Evolutionary conservation across 495 filamentous ascomycete genomes (phyloP).

Genomic region (Neurospora tetrasperma): DNA sequence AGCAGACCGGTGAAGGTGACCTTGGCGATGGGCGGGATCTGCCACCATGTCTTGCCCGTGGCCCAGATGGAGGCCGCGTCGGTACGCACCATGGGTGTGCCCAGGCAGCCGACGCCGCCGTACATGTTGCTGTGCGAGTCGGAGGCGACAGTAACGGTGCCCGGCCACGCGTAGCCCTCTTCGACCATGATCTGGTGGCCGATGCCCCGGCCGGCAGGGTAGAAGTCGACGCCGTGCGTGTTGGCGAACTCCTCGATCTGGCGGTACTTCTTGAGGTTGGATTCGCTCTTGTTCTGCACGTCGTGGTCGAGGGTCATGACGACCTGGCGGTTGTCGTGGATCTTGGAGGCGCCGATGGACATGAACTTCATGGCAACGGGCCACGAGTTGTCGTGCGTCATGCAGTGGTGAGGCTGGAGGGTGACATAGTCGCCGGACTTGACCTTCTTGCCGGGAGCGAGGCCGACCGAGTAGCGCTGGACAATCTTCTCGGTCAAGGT

Average conservation of each 20-base stretch:
- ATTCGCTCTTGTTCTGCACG: conserved; percentile 75
- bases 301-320: conserved; percentile 93
- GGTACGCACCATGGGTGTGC: conserved; percentile 76
- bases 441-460: conserved; percentile 61
- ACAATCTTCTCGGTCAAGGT: conserved; percentile 92
- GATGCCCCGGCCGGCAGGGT: conserved; percentile 63
- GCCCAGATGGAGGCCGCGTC: conserved; percentile 85
- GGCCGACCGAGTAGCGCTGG: conserved; percentile 62
- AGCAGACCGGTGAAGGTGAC: conserved; percentile 67
- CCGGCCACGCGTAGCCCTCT: conserved; percentile 55
- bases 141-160: conserved; percentile 69
- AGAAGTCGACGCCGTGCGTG: conserved; percentile 73
- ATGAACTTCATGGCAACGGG: conserved; percentile 79
- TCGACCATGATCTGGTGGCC: conserved; percentile 33
- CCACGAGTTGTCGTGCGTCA: conserved; percentile 94
- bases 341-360: conserved; percentile 70
- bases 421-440: conserved; percentile 75
- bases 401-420: conserved; percentile 61
- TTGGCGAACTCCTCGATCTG: conserved; percentile 83
- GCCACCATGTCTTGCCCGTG: conserved; percentile 78
- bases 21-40: conserved; percentile 75
- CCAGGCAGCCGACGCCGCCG: conserved; percentile 66
- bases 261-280: conserved; percentile 74
- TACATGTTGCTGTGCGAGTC: conserved; percentile 88
- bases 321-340: conserved; percentile 64